A percentile compares a stretch with the other conserved stretches of the same genome.
These are phyloP conservation scores for Hypoxylon sp. DNA, from an alignment of 2,329 filamentous ascomycete genomes.

Conservation along the genomic window DNA sequence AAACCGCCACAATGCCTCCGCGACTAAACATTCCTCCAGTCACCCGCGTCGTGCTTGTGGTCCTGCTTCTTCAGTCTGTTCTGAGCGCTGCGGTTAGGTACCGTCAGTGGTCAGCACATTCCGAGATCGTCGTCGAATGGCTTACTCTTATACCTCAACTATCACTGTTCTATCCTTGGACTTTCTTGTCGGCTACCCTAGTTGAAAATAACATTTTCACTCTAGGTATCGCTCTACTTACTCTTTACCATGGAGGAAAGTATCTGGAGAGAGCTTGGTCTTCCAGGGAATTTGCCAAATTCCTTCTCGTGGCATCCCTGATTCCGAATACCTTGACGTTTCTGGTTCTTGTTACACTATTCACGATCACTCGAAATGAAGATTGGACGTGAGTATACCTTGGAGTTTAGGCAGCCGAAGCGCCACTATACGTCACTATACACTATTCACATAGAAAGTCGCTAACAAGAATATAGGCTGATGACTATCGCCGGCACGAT, in stretches of 20 bases:
- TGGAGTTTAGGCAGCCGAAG: neutral
- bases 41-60: conserved; percentile 84
- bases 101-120: conserved; percentile 75
- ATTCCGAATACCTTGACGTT: conserved; percentile 86
- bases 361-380: conserved; percentile 76
- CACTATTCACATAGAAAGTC: neutral
- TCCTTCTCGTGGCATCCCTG: conserved; percentile 81
- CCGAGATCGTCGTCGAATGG: conserved; percentile 83
- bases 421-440: too few species aligned
- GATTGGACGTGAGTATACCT: conserved; percentile 74
- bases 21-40: conserved; percentile 94
- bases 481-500: conserved; percentile 91
- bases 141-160: conserved; percentile 87
- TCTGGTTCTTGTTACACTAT: conserved; percentile 80
- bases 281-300: conserved; percentile 91
- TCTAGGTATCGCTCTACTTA: conserved; percentile 80
- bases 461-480: conserved; percentile 65
- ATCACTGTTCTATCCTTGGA: conserved; percentile 93
- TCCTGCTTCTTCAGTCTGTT: conserved; percentile 82
- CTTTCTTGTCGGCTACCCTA: conserved; percentile 85
- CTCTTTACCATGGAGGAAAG: conserved; percentile 90
- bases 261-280: conserved; percentile 98
- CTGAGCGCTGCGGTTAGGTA: conserved; percentile 86
- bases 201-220: conserved; percentile 96
- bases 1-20: conserved; percentile 73